A percentile compares a stretch with the other conserved stretches of the same genome.
These are phyloP conservation scores for Dichotomocladium elegans DNA, from an alignment of 371 early-diverging fungal species.

Conservation along the genomic window DNA sequence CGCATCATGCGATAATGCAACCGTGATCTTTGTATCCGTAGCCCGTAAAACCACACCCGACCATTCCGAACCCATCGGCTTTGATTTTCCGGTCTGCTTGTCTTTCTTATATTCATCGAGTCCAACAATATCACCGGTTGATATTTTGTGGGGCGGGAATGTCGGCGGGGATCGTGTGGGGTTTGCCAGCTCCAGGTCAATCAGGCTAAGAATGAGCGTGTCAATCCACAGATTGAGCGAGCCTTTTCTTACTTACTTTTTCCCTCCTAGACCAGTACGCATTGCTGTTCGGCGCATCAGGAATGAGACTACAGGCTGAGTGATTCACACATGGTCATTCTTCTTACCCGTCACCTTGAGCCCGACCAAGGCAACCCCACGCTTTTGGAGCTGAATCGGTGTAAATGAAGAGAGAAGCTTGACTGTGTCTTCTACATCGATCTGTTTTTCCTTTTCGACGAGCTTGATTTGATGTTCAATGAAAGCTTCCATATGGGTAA, in stretches of 20 bases:
- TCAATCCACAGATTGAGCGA: background rate
- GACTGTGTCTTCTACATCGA: constrained; percentile 61
- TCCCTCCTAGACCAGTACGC: constrained; percentile 78
- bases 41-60: constrained; percentile 60
- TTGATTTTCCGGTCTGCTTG: constrained; percentile 27
- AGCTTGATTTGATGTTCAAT: constrained; percentile 53
- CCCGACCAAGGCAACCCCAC: constrained; percentile 64
- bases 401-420: constrained; percentile 47
- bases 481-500: constrained; percentile 26
- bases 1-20: constrained; percentile 54
- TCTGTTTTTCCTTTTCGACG: constrained; percentile 57
- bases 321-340: background rate
- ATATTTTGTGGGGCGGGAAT: constrained; percentile 64
- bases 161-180: constrained; percentile 45
- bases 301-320: background rate
- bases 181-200: constrained; percentile 63
- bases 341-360: constrained; percentile 54
- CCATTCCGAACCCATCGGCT: constrained; percentile 6
- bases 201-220: constrained; percentile 29
- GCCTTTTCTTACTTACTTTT: constrained; percentile 34
- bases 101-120: constrained; percentile 59
- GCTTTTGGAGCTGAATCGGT: constrained; percentile 63
- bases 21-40: constrained; percentile 57
- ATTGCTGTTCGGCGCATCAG: constrained; percentile 26
- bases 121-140: constrained; percentile 76